Evolutionary conservation across 257 asterid species (phyloP), one percentile per base, ranked within the genome.

Genomic region (Linaria vulgaris): DNA sequence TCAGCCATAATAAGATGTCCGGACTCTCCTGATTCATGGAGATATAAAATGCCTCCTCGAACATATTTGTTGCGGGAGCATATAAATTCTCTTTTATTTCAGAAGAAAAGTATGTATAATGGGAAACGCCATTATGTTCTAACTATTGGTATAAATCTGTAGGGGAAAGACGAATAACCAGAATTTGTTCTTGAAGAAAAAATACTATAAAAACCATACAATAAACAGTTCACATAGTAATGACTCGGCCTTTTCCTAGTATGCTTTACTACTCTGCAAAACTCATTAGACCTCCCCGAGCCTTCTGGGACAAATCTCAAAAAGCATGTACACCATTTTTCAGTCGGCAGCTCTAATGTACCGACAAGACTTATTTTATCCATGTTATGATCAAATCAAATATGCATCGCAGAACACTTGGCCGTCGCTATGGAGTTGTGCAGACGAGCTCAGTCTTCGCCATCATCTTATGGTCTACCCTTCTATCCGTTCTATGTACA

Each of bases 131-230:
- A 17, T 30, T 10, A 48, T 61, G 46, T 52, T 25, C 14, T 43
- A n/a, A 25, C 53, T 27, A 63, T 61, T 55, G 62, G n/a, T 63
- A 74, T 75, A 71, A 37, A 47, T 60, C 66, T 56, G 21, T 9
- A 11, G 64, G 50, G 21, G 25, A 43, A 62, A 27, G 39, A 55
- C 38, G 11, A 48, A 20, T 39, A 46, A 59, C 60, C 41, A 34
- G 41, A 34, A 34, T 34, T 34, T 34, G 11, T 34, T n/a, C n/a
- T 34, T 8, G 9, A 11, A 34, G 1, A 7, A 34, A 34, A 27
- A 34, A 34, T 34, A 11, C 34, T 34, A 34, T 3, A 34, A 9
- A 60, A 23, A 22, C 37, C 34, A 46, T 22, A 65, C 30, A 56
- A 56, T 27, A 34, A 12, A 27, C 34, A 27, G 34, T 27, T 27